Evolutionary conservation across 208 protist species (phyloP).

Genomic region (Acanthamoeba lugdunensis): DNA sequence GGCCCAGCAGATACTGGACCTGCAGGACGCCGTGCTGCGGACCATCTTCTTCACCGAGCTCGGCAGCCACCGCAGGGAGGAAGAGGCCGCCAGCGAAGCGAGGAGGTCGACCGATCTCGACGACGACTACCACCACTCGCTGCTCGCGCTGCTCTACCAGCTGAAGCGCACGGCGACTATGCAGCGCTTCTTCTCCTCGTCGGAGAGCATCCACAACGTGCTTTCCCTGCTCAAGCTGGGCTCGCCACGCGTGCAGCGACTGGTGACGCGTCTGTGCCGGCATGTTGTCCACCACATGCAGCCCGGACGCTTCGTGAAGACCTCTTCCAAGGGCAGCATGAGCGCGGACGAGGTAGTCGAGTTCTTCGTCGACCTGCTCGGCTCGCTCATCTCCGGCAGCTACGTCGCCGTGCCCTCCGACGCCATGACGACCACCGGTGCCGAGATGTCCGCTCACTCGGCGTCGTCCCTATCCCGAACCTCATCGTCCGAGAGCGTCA

Average conservation of each 20-base stretch:
- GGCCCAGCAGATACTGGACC: not conserved
- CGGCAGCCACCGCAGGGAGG: not conserved
- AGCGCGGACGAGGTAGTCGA: conserved; percentile 44
- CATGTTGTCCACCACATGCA: conserved; percentile 32
- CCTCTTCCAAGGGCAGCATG: not conserved
- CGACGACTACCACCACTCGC: conserved; percentile 52
- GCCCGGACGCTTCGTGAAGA: not conserved
- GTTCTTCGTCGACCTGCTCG: conserved; percentile 21
- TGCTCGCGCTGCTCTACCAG: conserved; percentile 43
- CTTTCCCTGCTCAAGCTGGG: conserved; percentile 28
- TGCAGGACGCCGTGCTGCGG: conserved; percentile 13
- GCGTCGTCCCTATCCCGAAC: not conserved
- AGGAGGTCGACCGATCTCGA: conserved; percentile 1
- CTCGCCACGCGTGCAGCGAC: conserved; percentile 51
- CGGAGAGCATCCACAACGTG: conserved; percentile 49
- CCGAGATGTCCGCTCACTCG: not conserved
- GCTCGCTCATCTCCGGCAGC: conserved; percentile 14
- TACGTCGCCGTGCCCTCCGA: not conserved
- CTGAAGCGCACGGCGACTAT: conserved; percentile 47
- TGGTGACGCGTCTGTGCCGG: conserved; percentile 23
- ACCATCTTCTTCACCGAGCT: conserved; percentile 34
- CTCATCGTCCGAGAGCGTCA: not conserved
- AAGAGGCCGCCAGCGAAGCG: not conserved
- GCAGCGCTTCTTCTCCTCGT: conserved; percentile 31
- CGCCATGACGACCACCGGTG: not conserved